Base-by-base conservation (phyloP, 495 filamentous ascomycete genomes). In the Penicillium maclennaniae region DNA sequence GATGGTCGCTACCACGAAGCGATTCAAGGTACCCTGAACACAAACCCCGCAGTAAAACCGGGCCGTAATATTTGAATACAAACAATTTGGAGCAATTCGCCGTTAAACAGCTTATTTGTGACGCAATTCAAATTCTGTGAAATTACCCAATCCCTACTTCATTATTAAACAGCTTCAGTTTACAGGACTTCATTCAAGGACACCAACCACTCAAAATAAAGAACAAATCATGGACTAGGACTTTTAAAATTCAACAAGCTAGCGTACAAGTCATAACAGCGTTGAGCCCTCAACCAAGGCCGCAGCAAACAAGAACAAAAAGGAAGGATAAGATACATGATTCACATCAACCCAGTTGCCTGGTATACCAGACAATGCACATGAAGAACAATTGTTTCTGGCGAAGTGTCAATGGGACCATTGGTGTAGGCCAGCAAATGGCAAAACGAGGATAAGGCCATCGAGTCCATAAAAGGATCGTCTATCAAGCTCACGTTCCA, bases 241-340 rank as follows among this genome's bases (percentile, higher is more conserved):
- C 46, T 50, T 49, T 51, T 58, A 25, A 44, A 56, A 45, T 34
- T 34, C 49, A 21, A 49, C 17, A 19, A 49, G 52, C 49, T 61
- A 64, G 46, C 58, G 37, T 61, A 64, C 54, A 64, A 45, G 50
- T 64, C 61, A 54, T 64, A 45, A 64, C 52, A 42, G 37, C 54
- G 47, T 57, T 46, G 23, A 51, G 42, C 42, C 10, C 8, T 20
- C 21, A 39, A 27, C 12, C 15, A 43, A 46, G 38, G 36, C 21
- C 51, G 40, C 15, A 51, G 17, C 42, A 43, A 36, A 47, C 25
- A 38, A 40, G 20, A 23, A 43, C 15, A 45, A 40, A 39, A 43
- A 17, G 39, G n/a, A 37, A 37, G 21, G 23, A 16, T 5, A 43
- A 38, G 46, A 16, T 43, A 45, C 31, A 56, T 38, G 45, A 43